A percentile compares a stretch with the other conserved stretches of the same genome.
Conservation (phyloP, 768 basidiomycete species). For the Floccularia luteovirens region DNA sequence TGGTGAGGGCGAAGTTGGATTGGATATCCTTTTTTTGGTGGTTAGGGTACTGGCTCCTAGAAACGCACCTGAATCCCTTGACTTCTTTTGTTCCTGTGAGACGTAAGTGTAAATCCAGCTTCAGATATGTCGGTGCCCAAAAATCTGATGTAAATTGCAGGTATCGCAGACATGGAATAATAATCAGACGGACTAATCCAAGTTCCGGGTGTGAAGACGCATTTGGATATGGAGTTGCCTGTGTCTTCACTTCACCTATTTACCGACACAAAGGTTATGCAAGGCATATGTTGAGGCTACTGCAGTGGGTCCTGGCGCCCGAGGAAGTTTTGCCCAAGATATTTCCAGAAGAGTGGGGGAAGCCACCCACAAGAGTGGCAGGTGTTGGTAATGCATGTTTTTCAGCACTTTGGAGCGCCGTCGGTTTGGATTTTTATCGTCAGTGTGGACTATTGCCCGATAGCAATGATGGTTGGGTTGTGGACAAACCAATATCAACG, state of each 20-base stretch:
- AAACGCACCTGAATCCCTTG: conserved; percentile 36
- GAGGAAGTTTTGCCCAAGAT: conserved; percentile 7
- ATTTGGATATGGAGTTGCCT: conserved; percentile 44
- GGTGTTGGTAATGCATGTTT: conserved; percentile 12
- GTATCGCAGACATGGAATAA: conserved; percentile 8
- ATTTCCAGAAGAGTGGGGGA: conserved; percentile 19
- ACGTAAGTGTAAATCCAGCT: conserved; percentile 32
- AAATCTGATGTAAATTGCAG: conserved; percentile 6
- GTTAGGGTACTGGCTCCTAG: conserved; percentile 57
- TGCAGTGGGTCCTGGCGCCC: conserved; percentile 35
- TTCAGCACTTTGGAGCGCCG: conserved; percentile 20
- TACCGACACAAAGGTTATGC: conserved; percentile 53
- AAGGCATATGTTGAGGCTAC: conserved; percentile 53
- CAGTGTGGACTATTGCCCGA: conserved; percentile 12
- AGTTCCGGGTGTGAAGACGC: conserved; percentile 18
- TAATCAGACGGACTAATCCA: neutral
- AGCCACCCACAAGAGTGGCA: conserved; percentile 10
- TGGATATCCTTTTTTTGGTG: no score
- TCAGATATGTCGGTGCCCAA: neutral
- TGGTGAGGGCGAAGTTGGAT: neutral
- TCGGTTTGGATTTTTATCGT: conserved; percentile 16
- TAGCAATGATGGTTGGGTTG: conserved; percentile 32
- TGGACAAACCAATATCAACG: conserved; percentile 23
- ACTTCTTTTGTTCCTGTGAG: conserved; percentile 58
- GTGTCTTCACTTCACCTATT: conserved; percentile 44